Percentiles rank a stretch among this genome's conserved stretches.
Evolutionary conservation across 2,329 filamentous ascomycete genomes (phyloP).

Genomic region (Botrytis sinoallii): DNA sequence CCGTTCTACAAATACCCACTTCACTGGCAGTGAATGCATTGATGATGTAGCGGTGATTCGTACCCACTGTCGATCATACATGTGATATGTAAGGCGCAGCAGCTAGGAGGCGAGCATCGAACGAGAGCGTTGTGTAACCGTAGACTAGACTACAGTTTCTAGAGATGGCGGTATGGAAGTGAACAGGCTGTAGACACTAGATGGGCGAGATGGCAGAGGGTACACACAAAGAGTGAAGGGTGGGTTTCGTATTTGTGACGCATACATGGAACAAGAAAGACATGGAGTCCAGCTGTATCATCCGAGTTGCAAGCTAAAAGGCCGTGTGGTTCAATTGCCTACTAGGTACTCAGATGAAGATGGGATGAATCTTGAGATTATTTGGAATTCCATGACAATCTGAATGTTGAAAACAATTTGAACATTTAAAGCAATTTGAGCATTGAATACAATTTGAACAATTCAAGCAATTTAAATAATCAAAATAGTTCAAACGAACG

Average conservation of each 20-base stretch:
- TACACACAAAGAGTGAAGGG: background rate
- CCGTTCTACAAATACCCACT: background rate
- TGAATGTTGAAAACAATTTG: background rate
- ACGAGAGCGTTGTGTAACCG: background rate
- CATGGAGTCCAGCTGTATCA: background rate
- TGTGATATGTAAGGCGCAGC: background rate
- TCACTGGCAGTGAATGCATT: background rate
- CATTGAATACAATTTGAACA: background rate
- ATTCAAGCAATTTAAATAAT: background rate
- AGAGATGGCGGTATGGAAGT: background rate
- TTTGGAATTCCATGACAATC: background rate
- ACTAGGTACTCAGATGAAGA: background rate
- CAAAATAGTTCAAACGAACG: background rate
- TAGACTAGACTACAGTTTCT: background rate
- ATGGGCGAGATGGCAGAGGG: background rate
- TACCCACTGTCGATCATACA: conserved; percentile 3
- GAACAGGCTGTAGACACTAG: background rate
- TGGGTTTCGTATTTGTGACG: background rate
- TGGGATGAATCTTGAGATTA: background rate
- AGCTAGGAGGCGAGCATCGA: background rate
- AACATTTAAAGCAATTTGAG: background rate
- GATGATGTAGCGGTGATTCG: background rate
- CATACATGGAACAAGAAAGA: background rate
- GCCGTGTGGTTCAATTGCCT: background rate
- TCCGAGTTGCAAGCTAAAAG: background rate